These are phyloP conservation scores for Citeromyces matritensis DNA, from an alignment of 805 yeast species.

Conservation along the genomic window DNA sequence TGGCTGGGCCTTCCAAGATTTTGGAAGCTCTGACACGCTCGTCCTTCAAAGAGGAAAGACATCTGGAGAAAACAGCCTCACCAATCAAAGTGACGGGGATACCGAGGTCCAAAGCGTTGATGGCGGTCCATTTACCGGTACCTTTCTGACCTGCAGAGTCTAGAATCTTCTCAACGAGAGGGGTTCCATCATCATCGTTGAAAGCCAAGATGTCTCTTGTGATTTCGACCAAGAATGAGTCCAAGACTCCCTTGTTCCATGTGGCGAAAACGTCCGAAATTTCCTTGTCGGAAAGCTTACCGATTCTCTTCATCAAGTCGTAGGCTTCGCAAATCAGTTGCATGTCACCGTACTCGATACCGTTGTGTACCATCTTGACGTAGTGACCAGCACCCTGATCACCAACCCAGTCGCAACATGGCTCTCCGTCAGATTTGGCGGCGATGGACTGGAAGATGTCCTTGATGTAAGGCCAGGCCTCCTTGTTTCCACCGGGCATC, in stretches of 20 bases:
- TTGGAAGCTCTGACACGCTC: conserved; percentile 85
- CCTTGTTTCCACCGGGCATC: conserved; percentile 98
- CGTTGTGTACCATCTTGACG: conserved; percentile 99
- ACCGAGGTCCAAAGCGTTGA: conserved; percentile 93
- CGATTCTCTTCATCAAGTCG: conserved; percentile 89
- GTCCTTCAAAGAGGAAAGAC: conserved; percentile 80
- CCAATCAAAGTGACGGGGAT: conserved; percentile 97
- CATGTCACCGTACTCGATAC: conserved; percentile 99
- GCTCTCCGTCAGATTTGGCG: conserved; percentile 96
- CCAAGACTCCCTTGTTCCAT: conserved; percentile 97
- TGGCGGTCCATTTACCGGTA: conserved; percentile 99
- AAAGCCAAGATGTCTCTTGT: conserved; percentile 87
- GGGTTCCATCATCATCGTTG: conserved; percentile 82
- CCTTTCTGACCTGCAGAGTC: conserved; percentile 99
- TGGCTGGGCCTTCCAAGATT: conserved; percentile 64
- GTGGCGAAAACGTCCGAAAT: conserved; percentile 81
- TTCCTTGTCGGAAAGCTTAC: conserved; percentile 81
- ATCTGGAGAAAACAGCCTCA: conserved; percentile 96
- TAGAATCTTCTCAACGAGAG: conserved; percentile 90
- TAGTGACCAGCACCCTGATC: conserved; percentile 98
- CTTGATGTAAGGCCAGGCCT: conserved; percentile 98
- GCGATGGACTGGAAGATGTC: conserved; percentile 90
- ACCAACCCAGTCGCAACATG: conserved; percentile 99
- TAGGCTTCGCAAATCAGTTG: conserved; percentile 97
- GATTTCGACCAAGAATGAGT: conserved; percentile 92